Evolutionary conservation across 2,329 filamentous ascomycete species (phyloP).

Genomic region (Trichoderma gracile): DNA sequence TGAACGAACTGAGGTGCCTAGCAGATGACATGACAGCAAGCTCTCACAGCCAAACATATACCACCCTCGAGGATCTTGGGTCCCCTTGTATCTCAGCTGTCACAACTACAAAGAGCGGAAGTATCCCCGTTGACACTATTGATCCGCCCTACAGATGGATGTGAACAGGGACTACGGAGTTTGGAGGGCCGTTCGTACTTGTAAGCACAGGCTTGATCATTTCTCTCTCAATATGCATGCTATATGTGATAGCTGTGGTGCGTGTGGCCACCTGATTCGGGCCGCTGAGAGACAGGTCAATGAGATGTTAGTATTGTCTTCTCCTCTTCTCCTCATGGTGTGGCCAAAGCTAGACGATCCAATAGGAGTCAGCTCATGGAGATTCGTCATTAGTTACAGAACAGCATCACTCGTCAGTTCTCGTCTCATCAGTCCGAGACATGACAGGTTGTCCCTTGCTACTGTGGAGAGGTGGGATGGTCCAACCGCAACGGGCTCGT

Average conservation of each 20-base stretch:
- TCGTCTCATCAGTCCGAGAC: not conserved
- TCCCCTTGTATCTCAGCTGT: not conserved
- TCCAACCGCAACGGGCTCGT: not conserved
- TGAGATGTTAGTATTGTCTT: not conserved
- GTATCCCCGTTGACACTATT: not conserved
- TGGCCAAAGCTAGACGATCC: no score
- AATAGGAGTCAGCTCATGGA: not conserved
- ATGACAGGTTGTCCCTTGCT: not conserved
- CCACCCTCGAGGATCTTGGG: not conserved
- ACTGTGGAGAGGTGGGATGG: not conserved
- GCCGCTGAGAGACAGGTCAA: not conserved
- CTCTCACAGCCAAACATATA: not conserved
- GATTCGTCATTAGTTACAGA: not conserved
- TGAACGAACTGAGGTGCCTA: not conserved
- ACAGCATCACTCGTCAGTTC: not conserved
- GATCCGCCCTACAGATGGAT: not conserved
- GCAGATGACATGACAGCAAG: not conserved
- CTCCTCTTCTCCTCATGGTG: no score
- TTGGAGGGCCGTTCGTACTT: no score
- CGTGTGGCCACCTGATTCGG: slow-evolving; percentile 12
- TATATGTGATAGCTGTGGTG: not conserved
- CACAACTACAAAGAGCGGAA: not conserved
- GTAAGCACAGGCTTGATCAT: not conserved
- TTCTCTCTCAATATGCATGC: not conserved
- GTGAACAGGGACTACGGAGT: no score